Evolutionary conservation across 2,329 filamentous ascomycete genomes (phyloP), one percentile per base, ranked within the genome.

Genomic region (Penicillium sp.): DNA sequence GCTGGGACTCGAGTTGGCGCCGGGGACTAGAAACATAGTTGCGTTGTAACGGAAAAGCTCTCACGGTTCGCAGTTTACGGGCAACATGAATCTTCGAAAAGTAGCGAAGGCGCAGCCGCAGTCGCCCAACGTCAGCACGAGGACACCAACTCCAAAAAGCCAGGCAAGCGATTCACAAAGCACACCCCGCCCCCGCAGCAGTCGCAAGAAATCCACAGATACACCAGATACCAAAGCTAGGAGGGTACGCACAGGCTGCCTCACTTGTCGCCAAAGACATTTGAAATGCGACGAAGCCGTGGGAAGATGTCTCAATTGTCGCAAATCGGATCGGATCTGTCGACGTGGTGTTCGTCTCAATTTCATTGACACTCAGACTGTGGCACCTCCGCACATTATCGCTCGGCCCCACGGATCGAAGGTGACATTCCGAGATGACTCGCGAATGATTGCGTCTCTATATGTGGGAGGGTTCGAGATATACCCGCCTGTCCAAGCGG

Each of bases 211-310:
- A 34, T 54, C 61, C 22, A 60, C 58, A 2, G 60, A 69, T 14
- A 52, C 59, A 4, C 53, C 61, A n/a, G 60, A 66, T 18, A 68
- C 63, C 5, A 93, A 92, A 72, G 86, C 90, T n/a, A 93, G 88
- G 75, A 82, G 92, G 61, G 91, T 95, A 18, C 86, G 93, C 45
- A 97, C 92, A 3, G 92, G 92, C 37, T 97, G 92, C 72, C 77
- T 96, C 62, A 97, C 92, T 2, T 97, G 92, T 74, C 83, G 92
- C 64, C 89, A 96, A 72, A 81, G 92, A 45, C 92, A 96, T 78
- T 79, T 96, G 50, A 96, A 96, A 74, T 96, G 92, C 72, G 92
- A 96, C 69, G 91, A 96, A 73, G 87, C 81, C 5, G 68, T 81
- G 58, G 84, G 84, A 10, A 76, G 78, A 53, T 87, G 85, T 68